These are phyloP conservation scores for Aphanoascus verrucosus DNA, from an alignment of 2,329 filamentous ascomycete genomes.

Conservation along the genomic window DNA sequence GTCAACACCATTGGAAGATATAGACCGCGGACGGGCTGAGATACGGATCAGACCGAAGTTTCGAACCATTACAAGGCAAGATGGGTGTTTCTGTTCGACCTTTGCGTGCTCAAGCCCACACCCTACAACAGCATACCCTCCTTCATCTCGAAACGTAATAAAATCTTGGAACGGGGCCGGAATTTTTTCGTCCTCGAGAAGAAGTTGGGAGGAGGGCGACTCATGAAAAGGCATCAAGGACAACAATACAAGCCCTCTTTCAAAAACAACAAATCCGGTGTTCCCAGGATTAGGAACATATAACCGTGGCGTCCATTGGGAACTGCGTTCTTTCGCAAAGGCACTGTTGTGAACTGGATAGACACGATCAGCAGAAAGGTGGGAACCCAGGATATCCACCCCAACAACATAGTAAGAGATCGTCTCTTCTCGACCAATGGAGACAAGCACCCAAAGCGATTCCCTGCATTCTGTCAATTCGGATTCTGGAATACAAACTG, in stretches of 20 bases:
- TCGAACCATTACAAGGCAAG: slow-evolving; percentile 46
- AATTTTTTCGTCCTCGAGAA: slow-evolving; percentile 53
- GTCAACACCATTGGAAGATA: slow-evolving; percentile 40
- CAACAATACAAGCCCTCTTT: slow-evolving; percentile 63
- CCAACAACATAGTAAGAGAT: slow-evolving; percentile 68
- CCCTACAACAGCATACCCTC: slow-evolving; percentile 42
- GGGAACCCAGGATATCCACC: slow-evolving; percentile 48
- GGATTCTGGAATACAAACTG: slow-evolving; percentile 37
- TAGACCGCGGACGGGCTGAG: slow-evolving; percentile 29
- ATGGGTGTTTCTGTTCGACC: slow-evolving; percentile 30
- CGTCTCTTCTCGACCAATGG: slow-evolving; percentile 43
- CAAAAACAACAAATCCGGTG: slow-evolving; percentile 72
- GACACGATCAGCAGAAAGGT: slow-evolving; percentile 51
- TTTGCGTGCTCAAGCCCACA: slow-evolving; percentile 37
- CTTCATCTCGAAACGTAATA: slow-evolving; percentile 58
- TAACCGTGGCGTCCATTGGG: slow-evolving; percentile 50
- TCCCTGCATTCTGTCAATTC: slow-evolving; percentile 41
- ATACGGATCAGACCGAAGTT: slow-evolving; percentile 49
- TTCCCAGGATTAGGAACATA: slow-evolving; percentile 69
- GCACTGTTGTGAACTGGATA: slow-evolving; percentile 58
- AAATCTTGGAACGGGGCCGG: slow-evolving; percentile 72
- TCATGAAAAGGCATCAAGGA: slow-evolving; percentile 59
- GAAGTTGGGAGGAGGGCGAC: slow-evolving; percentile 65
- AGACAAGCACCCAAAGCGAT: slow-evolving; percentile 51
- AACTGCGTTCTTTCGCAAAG: slow-evolving; percentile 35